These are phyloP conservation scores for Colletotrichum sp. DNA, from an alignment of 2,329 filamentous ascomycete genomes.

Conservation along the genomic window DNA sequence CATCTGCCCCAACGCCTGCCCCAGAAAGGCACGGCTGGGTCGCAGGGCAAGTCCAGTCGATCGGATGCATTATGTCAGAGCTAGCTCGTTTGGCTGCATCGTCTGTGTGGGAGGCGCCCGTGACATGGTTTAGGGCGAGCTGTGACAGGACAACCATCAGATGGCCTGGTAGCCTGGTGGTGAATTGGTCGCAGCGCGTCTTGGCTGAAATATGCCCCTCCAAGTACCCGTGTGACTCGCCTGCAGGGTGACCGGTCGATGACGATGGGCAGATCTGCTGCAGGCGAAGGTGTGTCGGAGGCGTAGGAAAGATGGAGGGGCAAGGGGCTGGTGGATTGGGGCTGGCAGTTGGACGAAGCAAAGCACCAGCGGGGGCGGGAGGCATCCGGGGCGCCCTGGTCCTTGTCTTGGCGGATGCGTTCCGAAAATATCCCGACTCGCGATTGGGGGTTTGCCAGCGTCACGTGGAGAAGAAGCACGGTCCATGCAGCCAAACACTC, in stretches of 20 bases:
- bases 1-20: background rate
- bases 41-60: background rate
- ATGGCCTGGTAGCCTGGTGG: background rate
- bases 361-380: background rate
- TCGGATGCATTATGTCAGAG: slow-evolving; percentile 15
- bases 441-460: background rate
- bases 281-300: slow-evolving; percentile 16
- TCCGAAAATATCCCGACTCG: background rate
- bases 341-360: background rate
- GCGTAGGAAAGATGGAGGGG: slow-evolving; percentile 1
- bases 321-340: background rate
- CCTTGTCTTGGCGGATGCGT: background rate
- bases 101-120: slow-evolving; percentile 1
- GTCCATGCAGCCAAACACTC: background rate
- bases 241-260: background rate
- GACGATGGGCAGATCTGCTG: slow-evolving; percentile 13
- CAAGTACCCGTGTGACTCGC: slow-evolving; percentile 2
- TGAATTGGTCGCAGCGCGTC: background rate
- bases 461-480: background rate
- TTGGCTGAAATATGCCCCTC: slow-evolving; percentile 1
- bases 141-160: slow-evolving; percentile 11
- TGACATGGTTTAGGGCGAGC: slow-evolving; percentile 20
- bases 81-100: slow-evolving; percentile 1
- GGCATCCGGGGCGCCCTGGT: background rate
- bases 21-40: slow-evolving; percentile 13